A percentile compares a stretch with the other conserved stretches of the same genome.
These are phyloP conservation scores for Halophytophthora polymorphica DNA, from an alignment of 352 stramenopile genomes.

Conservation along the genomic window DNA sequence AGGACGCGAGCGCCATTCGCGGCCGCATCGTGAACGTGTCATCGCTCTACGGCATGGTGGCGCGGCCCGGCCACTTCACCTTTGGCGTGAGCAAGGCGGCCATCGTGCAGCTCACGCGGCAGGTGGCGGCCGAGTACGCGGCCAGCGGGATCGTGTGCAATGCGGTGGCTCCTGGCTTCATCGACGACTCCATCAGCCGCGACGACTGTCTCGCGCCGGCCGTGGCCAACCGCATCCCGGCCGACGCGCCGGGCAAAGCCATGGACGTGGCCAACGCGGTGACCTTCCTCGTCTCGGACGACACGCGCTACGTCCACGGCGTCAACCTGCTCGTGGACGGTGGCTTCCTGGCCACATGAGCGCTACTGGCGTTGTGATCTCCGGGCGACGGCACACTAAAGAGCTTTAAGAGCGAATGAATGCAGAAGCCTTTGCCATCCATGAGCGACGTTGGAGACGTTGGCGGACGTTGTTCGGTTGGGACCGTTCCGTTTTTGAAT, in stretches of 20 bases:
- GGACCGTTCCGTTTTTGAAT: no score
- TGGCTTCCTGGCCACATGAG: constrained; percentile 50
- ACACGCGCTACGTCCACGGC: constrained; percentile 61
- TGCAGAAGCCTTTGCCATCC: no score
- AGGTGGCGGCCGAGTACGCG: constrained; percentile 62
- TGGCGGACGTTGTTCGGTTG: no score
- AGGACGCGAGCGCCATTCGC: constrained; percentile 51
- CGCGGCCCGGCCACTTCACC: constrained; percentile 55
- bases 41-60: constrained; percentile 57
- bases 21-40: constrained; percentile 68
- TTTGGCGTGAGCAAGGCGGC: constrained; percentile 65
- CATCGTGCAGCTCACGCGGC: constrained; percentile 60
- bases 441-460: no score
- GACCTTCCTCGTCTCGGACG: constrained; percentile 62
- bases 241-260: constrained; percentile 50
- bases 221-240: constrained; percentile 46
- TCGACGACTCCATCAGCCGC: constrained; percentile 60
- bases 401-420: no score
- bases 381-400: no score
- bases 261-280: constrained; percentile 68
- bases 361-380: no score
- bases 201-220: constrained; percentile 52
- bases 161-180: constrained; percentile 51
- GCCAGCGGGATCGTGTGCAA: constrained; percentile 62
- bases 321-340: constrained; percentile 63